phyloP scores from a whole-genome alignment of 2,329 filamentous ascomycete genomes.

The Leptodontidium sp. region DNA sequence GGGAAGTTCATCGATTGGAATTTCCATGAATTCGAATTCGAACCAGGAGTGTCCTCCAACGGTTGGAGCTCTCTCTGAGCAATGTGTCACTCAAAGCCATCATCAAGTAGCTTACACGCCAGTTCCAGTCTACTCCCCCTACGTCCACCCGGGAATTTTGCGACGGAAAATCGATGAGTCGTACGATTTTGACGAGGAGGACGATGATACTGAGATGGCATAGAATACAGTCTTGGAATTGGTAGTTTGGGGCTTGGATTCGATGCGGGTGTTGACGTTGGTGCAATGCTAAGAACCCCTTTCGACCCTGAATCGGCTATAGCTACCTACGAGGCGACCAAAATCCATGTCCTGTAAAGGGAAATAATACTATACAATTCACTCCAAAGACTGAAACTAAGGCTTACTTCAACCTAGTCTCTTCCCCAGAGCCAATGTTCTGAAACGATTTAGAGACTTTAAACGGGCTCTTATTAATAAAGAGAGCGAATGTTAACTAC shows the following conservation, averaged over 20 bases:
- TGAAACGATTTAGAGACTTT: no score
- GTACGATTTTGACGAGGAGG: constrained; percentile 1
- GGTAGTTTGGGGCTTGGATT: neutral
- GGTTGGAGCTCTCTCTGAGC: neutral
- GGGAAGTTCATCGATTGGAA: neutral
- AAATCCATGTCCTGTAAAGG: no score
- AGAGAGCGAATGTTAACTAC: no score
- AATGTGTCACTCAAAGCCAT: neutral
- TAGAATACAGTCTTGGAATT: neutral
- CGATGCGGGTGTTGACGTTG: no score
- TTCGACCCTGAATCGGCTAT: no score
- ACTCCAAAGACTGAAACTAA: no score
- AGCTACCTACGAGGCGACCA: no score
- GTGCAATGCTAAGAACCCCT: no score
- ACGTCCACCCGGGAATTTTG: neutral
- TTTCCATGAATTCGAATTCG: neutral
- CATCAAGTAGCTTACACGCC: neutral
- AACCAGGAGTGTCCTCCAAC: neutral
- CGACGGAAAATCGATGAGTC: constrained; percentile 3
- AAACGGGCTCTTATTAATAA: no score
- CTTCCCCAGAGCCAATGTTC: no score
- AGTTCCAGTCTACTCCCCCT: neutral
- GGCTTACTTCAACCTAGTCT: no score
- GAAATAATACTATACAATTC: no score
- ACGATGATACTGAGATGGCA: neutral